A percentile compares a stretch with the other conserved stretches of the same genome.
These are phyloP conservation scores for Lecanosticta acicola DNA, from an alignment of 2,329 filamentous ascomycete species.

Conservation along the genomic window DNA sequence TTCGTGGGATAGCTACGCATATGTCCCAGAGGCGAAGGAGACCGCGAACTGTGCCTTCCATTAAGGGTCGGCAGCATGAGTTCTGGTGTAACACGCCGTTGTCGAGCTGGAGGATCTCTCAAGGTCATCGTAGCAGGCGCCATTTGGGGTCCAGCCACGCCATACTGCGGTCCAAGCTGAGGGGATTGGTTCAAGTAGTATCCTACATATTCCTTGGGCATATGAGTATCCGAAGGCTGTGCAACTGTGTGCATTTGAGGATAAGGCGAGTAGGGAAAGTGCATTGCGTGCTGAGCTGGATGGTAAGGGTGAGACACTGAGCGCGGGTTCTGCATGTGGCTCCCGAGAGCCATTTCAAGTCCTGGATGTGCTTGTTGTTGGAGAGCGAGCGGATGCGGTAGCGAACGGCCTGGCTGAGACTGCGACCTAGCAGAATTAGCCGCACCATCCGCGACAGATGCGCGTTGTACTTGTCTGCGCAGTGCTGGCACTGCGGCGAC, in stretches of 20 bases:
- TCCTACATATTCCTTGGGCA: slow-evolving; percentile 47
- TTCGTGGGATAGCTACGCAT: slow-evolving; percentile 35
- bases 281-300: slow-evolving; percentile 21
- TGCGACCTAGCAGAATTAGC: slow-evolving; percentile 42
- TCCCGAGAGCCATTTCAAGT: slow-evolving; percentile 34
- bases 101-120: slow-evolving; percentile 37
- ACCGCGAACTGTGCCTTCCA: slow-evolving; percentile 33
- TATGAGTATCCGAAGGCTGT: slow-evolving; percentile 29
- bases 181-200: slow-evolving; percentile 45
- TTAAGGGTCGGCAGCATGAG: slow-evolving; percentile 32
- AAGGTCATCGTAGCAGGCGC: slow-evolving; percentile 34
- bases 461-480: slow-evolving; percentile 34
- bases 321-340: slow-evolving; percentile 31
- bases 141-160: slow-evolving; percentile 23
- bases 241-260: slow-evolving; percentile 18
- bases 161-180: slow-evolving; percentile 33
- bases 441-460: slow-evolving; percentile 40
- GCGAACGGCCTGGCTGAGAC: slow-evolving; percentile 45
- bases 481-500: slow-evolving; percentile 40
- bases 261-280: slow-evolving; percentile 20
- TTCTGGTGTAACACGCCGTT: slow-evolving; percentile 41
- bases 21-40: slow-evolving; percentile 45
- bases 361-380: slow-evolving; percentile 35
- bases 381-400: slow-evolving; percentile 36
- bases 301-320: slow-evolving; percentile 24